These are phyloP conservation scores for Nannizzia gypsea DNA, from an alignment of 2,329 filamentous ascomycete genomes.

Conservation along the genomic window DNA sequence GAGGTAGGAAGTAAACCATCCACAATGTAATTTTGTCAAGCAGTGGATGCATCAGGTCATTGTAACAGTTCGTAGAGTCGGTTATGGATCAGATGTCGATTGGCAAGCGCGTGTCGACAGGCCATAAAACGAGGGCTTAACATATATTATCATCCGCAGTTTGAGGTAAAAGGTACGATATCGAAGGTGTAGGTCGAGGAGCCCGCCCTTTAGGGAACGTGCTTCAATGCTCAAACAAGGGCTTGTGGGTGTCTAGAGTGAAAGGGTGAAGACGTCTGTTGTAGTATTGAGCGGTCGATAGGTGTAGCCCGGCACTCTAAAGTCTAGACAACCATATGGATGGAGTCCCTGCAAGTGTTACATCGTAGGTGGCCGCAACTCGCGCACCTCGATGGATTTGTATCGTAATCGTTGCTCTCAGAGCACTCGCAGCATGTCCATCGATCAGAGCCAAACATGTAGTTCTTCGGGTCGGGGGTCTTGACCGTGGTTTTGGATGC, in stretches of 20 bases:
- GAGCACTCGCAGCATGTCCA: slow-evolving; percentile 3
- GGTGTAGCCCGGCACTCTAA: neutral
- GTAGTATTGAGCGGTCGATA: neutral
- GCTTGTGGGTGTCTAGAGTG: neutral
- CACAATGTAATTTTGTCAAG: neutral
- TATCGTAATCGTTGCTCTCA: neutral
- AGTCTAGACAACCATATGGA: neutral
- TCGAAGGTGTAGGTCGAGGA: neutral
- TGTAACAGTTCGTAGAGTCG: neutral
- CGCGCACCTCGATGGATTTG: neutral
- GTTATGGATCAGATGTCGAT: neutral
- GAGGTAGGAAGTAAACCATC: neutral
- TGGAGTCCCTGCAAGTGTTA: neutral
- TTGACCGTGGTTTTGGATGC: neutral
- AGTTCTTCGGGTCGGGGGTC: neutral
- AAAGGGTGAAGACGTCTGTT: neutral
- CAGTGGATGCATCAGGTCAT: neutral
- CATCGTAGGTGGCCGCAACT: neutral
- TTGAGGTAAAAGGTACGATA: neutral
- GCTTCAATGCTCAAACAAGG: neutral
- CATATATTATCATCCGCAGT: neutral
- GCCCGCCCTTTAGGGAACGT: neutral
- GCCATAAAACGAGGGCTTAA: neutral
- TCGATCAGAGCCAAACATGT: neutral
- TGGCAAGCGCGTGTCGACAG: neutral